Base-by-base conservation (phyloP, 2,329 filamentous ascomycete species). In the Epichloe aotearoae region DNA sequence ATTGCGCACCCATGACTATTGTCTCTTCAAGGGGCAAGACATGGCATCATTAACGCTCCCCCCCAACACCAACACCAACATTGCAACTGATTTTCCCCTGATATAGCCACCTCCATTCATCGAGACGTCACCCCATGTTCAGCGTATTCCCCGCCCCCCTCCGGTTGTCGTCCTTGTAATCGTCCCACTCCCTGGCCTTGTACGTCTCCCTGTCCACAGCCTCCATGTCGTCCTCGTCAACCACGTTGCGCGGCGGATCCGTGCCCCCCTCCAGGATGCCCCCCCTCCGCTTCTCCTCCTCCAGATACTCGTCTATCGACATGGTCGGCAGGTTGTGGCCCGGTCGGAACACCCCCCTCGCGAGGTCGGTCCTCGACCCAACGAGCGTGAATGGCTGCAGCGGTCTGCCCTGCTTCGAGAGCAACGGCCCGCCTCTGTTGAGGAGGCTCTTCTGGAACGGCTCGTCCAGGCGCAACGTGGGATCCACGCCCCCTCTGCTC, bases 281-380 rank as follows among this genome's bases (percentile, higher is more conserved):
- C 93, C 23, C 93, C 55, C 86, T 75, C 57, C 79, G 77, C 62
- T 79, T 78, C 71, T 97, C 93, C 67, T 97, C 91, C 49, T 94
- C 93, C 15, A 98, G 73, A 62, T 97, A 98, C 70, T 98, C 93
- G 59, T 98, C 93, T 54, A 98, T 96, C 1, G 82, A 87, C 93
- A 98, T 97, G 3, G 93, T 97, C 1, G 93, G 93, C 52, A 98
- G 71, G 67, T 88, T 96, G 65, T 98, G 93, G 7, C 93, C 88
- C 0, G 88, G 81, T 50, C 87, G 78, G 68, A 98, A 98, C 0
- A 98, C 91, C 85, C 85, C 85, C 52, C 83, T 75, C 53, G 83
- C 79, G 53, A 95, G 68, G 54, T 88, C 83, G 54, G 88, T 81
- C 38, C 93, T 79, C 57, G 76, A 84, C 53, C 84, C 83, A 4